Evolutionary conservation across 73 alveolate species (phyloP), one percentile per base, ranked within the genome.

Genomic region (Paramecium primaurelia): DNA sequence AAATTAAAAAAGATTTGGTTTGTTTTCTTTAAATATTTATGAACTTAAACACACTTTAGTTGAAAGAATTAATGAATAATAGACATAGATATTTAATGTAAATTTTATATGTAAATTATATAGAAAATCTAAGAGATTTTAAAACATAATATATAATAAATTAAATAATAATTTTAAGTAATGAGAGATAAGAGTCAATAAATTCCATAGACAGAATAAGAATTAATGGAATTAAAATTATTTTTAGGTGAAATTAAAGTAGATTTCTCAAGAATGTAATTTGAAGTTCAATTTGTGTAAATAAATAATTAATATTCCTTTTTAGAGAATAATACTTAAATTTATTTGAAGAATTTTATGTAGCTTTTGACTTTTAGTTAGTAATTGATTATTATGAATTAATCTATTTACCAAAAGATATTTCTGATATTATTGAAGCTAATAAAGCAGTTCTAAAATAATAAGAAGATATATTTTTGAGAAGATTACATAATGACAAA

Each of bases 241-340:
- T 75, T 75, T 38, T 30, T 75, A 75, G 88, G 49, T 14, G 88
- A 75, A 40, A 75, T 75, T 34, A 75, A 75, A 45, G 59, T 75
- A 75, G 38, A 37, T 40, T 75, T 75, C 2, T 75, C 88, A 22
- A 75, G 49, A 75, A 34, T 37, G 88, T 10, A 37, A 75, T 22
- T 75, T 30, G 88, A 34, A 37, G 49, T 75, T 16, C 42, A 40
- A 10, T 34, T 32, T 32, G 60, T 75, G 88, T 75, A 75, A 75
- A 37, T 37, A 37, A 12, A 4, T 49, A 12, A 68, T 68, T 9
- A 8, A 68, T 32, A 11, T 25, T 22, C 6, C 28, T 3, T 22
- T 32, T 5, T 68, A 68, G 84, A 26, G 84, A 68, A 68, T 12
- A 68, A 68, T 75, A 34, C 49, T 14, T 75, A 34, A 75, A 75